Conservation (phyloP, 2,329 filamentous ascomycete genomes). For the Paraconiothyrium sp. region DNA sequence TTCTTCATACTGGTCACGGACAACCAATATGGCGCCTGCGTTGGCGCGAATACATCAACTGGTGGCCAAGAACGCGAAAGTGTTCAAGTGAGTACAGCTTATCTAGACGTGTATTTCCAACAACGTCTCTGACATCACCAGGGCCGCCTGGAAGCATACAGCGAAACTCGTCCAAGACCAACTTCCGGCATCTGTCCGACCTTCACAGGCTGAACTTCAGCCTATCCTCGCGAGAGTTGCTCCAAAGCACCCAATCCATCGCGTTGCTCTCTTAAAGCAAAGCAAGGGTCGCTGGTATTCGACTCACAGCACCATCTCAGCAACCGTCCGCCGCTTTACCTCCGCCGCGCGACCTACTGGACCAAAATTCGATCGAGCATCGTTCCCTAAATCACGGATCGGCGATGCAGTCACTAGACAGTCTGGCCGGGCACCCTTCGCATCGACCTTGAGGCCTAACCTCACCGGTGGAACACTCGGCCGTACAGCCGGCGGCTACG, state of each 20-base stretch:
- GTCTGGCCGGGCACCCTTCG: constrained; percentile 83
- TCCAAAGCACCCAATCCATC: constrained; percentile 68
- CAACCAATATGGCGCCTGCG: constrained; percentile 48
- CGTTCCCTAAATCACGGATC: constrained; percentile 66
- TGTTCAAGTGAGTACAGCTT: constrained; percentile 47
- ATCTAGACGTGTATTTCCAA: background rate
- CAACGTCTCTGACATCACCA: constrained; percentile 36
- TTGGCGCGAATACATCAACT: constrained; percentile 51
- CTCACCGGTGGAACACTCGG: constrained; percentile 87
- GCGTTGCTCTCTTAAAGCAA: constrained; percentile 70
- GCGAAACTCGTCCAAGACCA: constrained; percentile 57
- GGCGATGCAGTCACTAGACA: constrained; percentile 67
- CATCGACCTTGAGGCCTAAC: constrained; percentile 88
- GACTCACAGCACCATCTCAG: constrained; percentile 59
- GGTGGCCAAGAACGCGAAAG: constrained; percentile 54
- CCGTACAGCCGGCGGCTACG: constrained; percentile 89
- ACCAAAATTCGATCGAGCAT: constrained; percentile 59
- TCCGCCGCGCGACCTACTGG: constrained; percentile 51
- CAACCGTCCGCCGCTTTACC: constrained; percentile 62
- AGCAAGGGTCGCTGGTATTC: constrained; percentile 71
- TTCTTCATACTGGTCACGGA: constrained; percentile 20
- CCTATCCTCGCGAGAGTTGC: constrained; percentile 67
- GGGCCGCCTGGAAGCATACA: constrained; percentile 59
- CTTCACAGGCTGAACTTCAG: constrained; percentile 62
- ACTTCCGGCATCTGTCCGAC: constrained; percentile 53